Evolutionary conservation across 148 eudicot genomes (phyloP).

Genomic region (Tetragonia tetragonoides): DNA sequence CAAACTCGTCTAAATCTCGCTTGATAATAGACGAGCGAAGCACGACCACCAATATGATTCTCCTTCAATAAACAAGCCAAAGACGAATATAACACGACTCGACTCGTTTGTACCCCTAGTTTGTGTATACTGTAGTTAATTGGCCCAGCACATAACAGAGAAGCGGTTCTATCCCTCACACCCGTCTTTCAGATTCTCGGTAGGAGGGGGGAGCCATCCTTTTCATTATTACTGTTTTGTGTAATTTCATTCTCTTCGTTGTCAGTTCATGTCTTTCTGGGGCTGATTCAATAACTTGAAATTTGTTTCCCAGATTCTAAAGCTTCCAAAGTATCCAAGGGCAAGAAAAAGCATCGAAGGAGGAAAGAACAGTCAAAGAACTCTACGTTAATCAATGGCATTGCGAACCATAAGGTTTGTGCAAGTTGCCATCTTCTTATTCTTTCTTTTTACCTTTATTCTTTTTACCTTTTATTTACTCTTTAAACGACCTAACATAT

Average conservation of each 20-base stretch:
- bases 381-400: conserved; percentile 38
- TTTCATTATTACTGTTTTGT: background rate
- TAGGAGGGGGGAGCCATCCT: background rate
- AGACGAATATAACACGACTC: too few relatives aligned
- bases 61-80: too few relatives aligned
- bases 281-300: conserved; percentile 1
- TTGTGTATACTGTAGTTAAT: too few relatives aligned
- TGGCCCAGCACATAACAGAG: too few relatives aligned
- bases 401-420: conserved; percentile 43
- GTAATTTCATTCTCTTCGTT: background rate
- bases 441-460: background rate
- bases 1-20: too few relatives aligned
- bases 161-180: too few relatives aligned
- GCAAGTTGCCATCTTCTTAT: background rate
- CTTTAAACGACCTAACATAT: background rate
- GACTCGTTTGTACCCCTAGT: too few relatives aligned
- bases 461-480: background rate
- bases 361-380: conserved; percentile 68
- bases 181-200: too few relatives aligned
- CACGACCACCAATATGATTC: too few relatives aligned
- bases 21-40: too few relatives aligned
- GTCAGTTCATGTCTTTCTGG: background rate
- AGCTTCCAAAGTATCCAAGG: conserved; percentile 49
- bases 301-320: conserved; percentile 53
- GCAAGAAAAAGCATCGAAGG: conserved; percentile 73